Conservation (phyloP, 2,329 filamentous ascomycete genomes). For the Alternaria viburni region DNA sequence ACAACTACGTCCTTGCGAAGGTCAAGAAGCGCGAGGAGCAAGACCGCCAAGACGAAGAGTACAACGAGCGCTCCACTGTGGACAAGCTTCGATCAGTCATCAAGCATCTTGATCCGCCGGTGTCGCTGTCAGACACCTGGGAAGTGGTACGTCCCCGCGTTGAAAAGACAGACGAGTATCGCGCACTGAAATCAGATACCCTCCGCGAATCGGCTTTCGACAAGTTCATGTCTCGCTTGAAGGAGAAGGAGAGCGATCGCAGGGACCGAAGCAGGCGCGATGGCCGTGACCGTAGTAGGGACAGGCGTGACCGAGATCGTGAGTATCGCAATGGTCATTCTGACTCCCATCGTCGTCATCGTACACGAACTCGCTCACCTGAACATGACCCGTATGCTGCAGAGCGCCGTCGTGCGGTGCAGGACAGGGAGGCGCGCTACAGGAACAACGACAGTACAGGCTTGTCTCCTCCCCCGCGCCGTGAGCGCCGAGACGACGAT, state of each 20-base stretch:
- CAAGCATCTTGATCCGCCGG: constrained; percentile 87
- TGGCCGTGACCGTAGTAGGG: constrained; percentile 53
- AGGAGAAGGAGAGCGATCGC: constrained; percentile 79
- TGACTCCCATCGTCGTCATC: constrained; percentile 50
- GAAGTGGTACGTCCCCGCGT: constrained; percentile 84
- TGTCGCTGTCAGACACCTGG: constrained; percentile 80
- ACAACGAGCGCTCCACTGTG: constrained; percentile 81
- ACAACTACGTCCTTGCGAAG: constrained; percentile 87
- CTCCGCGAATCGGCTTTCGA: constrained; percentile 84
- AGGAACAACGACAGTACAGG: constrained; percentile 77
- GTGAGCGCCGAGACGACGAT: constrained; percentile 50
- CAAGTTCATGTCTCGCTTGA: constrained; percentile 87
- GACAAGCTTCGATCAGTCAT: constrained; percentile 85
- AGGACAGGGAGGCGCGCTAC: constrained; percentile 92
- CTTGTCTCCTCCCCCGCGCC: constrained; percentile 58
- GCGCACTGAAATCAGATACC: constrained; percentile 81
- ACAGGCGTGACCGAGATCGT: constrained; percentile 50
- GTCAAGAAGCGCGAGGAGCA: constrained; percentile 82
- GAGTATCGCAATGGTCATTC: constrained; percentile 50
- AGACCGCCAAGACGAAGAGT: constrained; percentile 80
- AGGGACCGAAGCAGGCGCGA: constrained; percentile 50
- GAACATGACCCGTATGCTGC: constrained; percentile 95
- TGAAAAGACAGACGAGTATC: constrained; percentile 82
- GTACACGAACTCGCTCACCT: constrained; percentile 80
- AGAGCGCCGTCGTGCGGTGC: constrained; percentile 89